Percentiles rank a stretch among this genome's conserved stretches.
Conservation (phyloP, 2,329 filamentous ascomycete species). For the Fusarium lateritium region DNA sequence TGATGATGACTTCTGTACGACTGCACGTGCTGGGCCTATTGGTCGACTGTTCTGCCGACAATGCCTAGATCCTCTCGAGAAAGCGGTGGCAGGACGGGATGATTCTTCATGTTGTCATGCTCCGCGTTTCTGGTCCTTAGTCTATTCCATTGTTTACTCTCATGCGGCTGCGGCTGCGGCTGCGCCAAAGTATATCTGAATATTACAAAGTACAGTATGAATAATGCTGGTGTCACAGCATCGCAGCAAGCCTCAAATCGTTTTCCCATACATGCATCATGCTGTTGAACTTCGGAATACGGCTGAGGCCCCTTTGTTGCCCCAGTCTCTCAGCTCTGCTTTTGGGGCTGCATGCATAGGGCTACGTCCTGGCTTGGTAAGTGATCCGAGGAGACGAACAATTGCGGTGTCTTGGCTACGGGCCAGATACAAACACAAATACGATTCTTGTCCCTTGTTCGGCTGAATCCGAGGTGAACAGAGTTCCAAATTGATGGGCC, state of each 20-base stretch:
- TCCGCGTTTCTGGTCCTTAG: conserved; percentile 8
- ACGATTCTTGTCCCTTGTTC: conserved; percentile 38
- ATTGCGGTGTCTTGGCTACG: conserved; percentile 25
- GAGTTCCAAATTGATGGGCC: conserved; percentile 34
- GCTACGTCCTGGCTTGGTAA: conserved; percentile 19
- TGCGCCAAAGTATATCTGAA: conserved; percentile 22
- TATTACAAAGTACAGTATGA: conserved; percentile 13
- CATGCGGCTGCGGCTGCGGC: conserved; percentile 19
- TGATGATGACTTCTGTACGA: conserved; percentile 15
- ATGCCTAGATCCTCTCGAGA: conserved; percentile 11
- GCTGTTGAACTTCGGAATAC: conserved; percentile 38
- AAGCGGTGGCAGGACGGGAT: conserved; percentile 20
- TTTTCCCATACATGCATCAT: conserved; percentile 35
- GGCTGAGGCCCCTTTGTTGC: conserved; percentile 24
- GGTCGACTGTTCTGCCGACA: conserved; percentile 33
- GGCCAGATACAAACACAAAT: conserved; percentile 11
- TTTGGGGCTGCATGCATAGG: background rate
- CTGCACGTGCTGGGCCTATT: conserved; percentile 36
- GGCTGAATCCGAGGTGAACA: conserved; percentile 40
- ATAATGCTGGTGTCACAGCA: conserved; percentile 16
- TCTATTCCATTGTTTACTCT: conserved; percentile 18
- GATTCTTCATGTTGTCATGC: conserved; percentile 19
- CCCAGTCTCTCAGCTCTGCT: conserved; percentile 32
- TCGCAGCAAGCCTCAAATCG: conserved; percentile 20
- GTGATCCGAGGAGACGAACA: conserved; percentile 16